A percentile compares a stretch with the other conserved stretches of the same genome.
Evolutionary conservation across 345 rosid species (phyloP).

Genomic region (Balakata baccata): DNA sequence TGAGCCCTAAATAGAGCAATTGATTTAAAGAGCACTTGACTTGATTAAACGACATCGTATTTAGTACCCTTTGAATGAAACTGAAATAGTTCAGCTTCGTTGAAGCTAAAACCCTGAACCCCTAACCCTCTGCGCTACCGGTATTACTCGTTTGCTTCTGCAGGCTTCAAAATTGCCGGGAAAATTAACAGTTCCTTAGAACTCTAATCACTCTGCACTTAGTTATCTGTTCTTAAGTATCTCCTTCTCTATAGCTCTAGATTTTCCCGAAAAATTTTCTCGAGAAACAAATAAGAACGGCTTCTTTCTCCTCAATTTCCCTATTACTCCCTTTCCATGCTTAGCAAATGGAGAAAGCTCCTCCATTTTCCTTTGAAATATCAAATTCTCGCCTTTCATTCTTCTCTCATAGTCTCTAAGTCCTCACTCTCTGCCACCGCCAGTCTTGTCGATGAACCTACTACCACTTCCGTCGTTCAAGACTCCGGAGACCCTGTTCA

Average conservation of each 20-base stretch:
- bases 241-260: constrained; percentile 3
- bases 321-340: constrained; percentile 9
- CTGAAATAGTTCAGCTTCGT: neutral
- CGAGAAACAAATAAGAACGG: neutral
- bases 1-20: too few species aligned
- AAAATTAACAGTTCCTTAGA: constrained; percentile 5
- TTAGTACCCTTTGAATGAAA: too few species aligned
- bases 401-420: constrained; percentile 1
- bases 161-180: constrained; percentile 30
- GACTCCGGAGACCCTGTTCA: constrained; percentile 27
- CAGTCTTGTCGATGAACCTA: neutral
- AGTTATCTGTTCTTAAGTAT: constrained; percentile 3
- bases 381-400: neutral
- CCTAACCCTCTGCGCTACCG: neutral
- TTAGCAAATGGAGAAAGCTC: constrained; percentile 15
- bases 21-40: too few species aligned
- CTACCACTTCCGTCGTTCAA: neutral
- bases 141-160: neutral
- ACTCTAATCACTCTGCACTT: neutral
- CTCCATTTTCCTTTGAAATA: constrained; percentile 9
- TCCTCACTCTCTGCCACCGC: constrained; percentile 5
- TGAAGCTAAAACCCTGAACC: neutral
- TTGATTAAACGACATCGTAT: neutral
- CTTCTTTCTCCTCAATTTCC: neutral
- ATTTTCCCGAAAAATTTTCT: neutral